A percentile compares a stretch with the other conserved stretches of the same genome.
Conservation (phyloP, 2,329 filamentous ascomycete species). For the Stagonosporopsis cucurbitacearum region DNA sequence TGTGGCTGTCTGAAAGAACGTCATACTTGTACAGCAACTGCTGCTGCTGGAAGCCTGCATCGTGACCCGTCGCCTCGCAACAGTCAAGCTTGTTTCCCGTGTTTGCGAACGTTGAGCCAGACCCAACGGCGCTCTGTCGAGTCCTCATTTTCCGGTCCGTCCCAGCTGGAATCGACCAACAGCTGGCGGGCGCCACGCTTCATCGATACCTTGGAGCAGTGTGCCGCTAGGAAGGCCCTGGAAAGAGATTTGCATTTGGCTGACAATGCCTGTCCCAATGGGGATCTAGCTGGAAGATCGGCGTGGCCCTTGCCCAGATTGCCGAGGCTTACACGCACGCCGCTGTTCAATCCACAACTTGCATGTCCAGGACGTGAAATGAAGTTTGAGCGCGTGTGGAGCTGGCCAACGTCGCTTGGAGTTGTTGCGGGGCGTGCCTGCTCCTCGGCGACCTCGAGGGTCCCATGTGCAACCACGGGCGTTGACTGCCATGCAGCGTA, state of each 20-base stretch:
- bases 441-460: slow-evolving; percentile 28
- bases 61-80: slow-evolving; percentile 1
- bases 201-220: neutral
- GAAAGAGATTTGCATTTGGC: slow-evolving; percentile 21
- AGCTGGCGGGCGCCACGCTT: slow-evolving; percentile 8
- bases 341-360: slow-evolving; percentile 11
- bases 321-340: slow-evolving; percentile 22
- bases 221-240: neutral
- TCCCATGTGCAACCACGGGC: slow-evolving; percentile 27
- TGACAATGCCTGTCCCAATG: slow-evolving; percentile 16
- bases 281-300: slow-evolving; percentile 25
- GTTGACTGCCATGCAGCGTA: slow-evolving; percentile 20
- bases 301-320: slow-evolving; percentile 30
- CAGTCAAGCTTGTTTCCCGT: neutral
- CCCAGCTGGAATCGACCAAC: neutral
- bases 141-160: slow-evolving; percentile 6
- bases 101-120: slow-evolving; percentile 7
- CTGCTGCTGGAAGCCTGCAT: neutral
- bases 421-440: slow-evolving; percentile 12
- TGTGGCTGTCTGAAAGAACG: slow-evolving; percentile 40
- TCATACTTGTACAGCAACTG: slow-evolving; percentile 21
- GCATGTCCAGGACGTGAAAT: neutral
- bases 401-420: slow-evolving; percentile 5
- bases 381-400: neutral
- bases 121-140: slow-evolving; percentile 12